Conservation (phyloP, 1,284 basidiomycete genomes). For the Apiotrichum veenhuisii region DNA sequence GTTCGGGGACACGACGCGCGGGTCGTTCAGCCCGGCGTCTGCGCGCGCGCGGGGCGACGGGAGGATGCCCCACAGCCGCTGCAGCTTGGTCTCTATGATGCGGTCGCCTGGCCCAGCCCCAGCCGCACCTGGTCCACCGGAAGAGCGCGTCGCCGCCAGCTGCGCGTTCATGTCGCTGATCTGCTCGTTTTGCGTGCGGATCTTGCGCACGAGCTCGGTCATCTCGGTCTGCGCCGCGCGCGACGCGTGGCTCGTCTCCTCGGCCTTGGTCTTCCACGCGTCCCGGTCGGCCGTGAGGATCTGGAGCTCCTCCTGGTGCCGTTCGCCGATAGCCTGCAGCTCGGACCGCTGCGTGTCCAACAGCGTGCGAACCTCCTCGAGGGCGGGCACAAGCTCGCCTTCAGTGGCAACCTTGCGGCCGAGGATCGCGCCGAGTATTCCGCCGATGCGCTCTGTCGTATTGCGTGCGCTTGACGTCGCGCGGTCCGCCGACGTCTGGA, state of each 20-base stretch:
- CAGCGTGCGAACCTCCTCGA: conserved; percentile 42
- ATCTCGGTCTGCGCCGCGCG: conserved; percentile 10
- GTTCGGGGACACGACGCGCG: conserved; percentile 54
- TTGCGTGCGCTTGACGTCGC: not conserved
- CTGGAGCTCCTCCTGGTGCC: conserved; percentile 36
- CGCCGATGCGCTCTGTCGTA: not conserved
- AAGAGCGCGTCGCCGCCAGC: conserved; percentile 18
- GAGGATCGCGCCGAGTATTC: conserved; percentile 3
- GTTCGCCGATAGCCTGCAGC: conserved; percentile 52
- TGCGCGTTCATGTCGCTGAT: conserved; percentile 6
- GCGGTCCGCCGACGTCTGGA: not conserved
- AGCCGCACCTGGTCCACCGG: too few species aligned
- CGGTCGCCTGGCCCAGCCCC: too few species aligned
- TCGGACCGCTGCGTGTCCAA: conserved; percentile 55
- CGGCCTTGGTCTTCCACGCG: conserved; percentile 56
- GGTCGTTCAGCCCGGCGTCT: conserved; percentile 58
- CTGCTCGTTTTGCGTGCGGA: conserved; percentile 34
- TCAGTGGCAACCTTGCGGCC: not conserved
- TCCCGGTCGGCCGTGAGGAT: conserved; percentile 57
- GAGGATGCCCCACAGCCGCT: conserved; percentile 70
- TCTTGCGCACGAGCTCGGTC: conserved; percentile 14
- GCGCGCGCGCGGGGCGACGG: conserved; percentile 73
- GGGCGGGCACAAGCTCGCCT: conserved; percentile 10
- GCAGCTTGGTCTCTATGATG: conserved; percentile 52
- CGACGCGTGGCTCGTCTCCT: conserved; percentile 50